phyloP scores from a whole-genome alignment of 148 eudicot species.

The Pharnaceum exiguum region DNA sequence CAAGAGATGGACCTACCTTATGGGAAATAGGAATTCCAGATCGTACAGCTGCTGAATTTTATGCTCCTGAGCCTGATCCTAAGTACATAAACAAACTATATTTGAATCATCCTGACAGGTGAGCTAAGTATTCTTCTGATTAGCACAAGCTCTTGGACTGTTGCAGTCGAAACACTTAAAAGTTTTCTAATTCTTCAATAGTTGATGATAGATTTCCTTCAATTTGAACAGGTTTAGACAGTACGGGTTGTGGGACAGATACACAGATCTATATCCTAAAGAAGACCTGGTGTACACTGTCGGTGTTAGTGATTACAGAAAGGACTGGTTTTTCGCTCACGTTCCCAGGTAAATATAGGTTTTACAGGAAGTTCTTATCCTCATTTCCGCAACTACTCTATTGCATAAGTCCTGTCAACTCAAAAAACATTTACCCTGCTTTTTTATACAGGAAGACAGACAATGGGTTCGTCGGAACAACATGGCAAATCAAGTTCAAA shows the following conservation, averaged over 20 bases:
- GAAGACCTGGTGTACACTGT: slow-evolving; percentile 61
- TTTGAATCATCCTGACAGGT: slow-evolving; percentile 76
- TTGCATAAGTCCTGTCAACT: not conserved
- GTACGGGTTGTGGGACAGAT: slow-evolving; percentile 86
- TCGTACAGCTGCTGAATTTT: slow-evolving; percentile 85
- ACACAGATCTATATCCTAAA: slow-evolving; percentile 63
- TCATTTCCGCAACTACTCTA: not conserved
- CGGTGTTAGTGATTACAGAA: slow-evolving; percentile 51
- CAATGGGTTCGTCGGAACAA: slow-evolving; percentile 62
- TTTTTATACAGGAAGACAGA: slow-evolving; percentile 38
- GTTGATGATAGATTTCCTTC: not conserved
- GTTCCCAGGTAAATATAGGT: slow-evolving; percentile 48
- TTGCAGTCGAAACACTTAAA: not conserved
- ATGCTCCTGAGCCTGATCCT: slow-evolving; percentile 81
- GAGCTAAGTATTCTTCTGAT: not conserved
- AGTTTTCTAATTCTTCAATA: not conserved
- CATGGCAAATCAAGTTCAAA: slow-evolving; percentile 87
- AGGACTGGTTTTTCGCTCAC: slow-evolving; percentile 93
- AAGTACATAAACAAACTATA: slow-evolving; percentile 60
- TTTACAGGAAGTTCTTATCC: not conserved
- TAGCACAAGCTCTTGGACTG: not conserved
- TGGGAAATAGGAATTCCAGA: slow-evolving; percentile 99
- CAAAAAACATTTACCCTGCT: not conserved
- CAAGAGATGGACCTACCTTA: slow-evolving; percentile 83
- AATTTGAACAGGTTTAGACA: slow-evolving; percentile 59